These are phyloP conservation scores for Fusarium sulawesiense DNA, from an alignment of 2,329 filamentous ascomycete species.

Conservation along the genomic window DNA sequence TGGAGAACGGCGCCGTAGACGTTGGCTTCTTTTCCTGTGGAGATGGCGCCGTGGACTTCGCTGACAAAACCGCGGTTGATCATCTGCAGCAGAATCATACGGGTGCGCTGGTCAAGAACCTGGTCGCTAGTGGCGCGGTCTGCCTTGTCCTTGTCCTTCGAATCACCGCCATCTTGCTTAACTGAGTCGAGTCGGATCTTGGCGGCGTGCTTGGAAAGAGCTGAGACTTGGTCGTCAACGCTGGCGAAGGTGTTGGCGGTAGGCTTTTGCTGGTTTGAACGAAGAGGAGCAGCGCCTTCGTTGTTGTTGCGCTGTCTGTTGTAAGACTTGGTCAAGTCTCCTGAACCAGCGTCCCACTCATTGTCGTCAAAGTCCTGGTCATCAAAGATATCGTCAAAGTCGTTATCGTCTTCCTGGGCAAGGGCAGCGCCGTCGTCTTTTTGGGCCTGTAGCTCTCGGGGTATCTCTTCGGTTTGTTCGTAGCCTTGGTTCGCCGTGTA, in stretches of 20 bases:
- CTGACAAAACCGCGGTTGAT: conserved; percentile 91
- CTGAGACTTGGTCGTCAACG: conserved; percentile 88
- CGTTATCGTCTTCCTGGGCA: conserved; percentile 41
- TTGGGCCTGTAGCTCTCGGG: conserved; percentile 48
- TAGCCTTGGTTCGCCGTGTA: conserved; percentile 60
- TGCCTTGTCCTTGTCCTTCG: conserved; percentile 82
- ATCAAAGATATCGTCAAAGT: conserved; percentile 49
- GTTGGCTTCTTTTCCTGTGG: conserved; percentile 97
- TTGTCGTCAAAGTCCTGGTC: conserved; percentile 72
- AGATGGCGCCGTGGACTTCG: conserved; percentile 94
- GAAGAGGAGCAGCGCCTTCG: conserved; percentile 66
- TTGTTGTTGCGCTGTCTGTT: conserved; percentile 83
- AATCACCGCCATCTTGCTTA: conserved; percentile 58
- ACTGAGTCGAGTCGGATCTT: conserved; percentile 84
- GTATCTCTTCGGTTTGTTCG: conserved; percentile 52
- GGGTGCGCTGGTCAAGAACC: conserved; percentile 91
- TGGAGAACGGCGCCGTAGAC: conserved; percentile 89
- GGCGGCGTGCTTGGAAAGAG: conserved; percentile 84
- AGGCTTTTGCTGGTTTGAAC: conserved; percentile 82
- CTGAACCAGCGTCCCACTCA: conserved; percentile 67
- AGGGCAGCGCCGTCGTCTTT: conserved; percentile 41
- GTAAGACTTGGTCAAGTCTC: conserved; percentile 86
- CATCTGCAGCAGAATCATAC: conserved; percentile 95
- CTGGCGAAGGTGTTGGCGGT: conserved; percentile 81
- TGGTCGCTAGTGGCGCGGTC: conserved; percentile 95